Percentiles rank a stretch among this genome's conserved stretches.
Evolutionary conservation across 2,329 filamentous ascomycete species (phyloP).

Genomic region (Colletotrichum tanaceti): DNA sequence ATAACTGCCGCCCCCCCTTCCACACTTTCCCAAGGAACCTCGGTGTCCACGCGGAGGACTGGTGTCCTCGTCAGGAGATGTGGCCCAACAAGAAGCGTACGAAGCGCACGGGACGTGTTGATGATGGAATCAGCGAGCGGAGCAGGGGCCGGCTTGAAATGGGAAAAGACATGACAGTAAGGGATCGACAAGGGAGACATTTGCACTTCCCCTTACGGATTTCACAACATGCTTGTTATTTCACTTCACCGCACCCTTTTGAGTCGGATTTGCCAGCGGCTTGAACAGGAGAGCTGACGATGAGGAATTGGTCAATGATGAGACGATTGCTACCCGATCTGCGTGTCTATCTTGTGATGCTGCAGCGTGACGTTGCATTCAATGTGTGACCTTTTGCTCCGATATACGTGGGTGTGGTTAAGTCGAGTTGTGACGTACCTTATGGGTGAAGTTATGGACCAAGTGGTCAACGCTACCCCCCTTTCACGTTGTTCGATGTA

Average conservation of each 20-base stretch:
- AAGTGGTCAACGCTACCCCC: not conserved
- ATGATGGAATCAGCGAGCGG: slow-evolving; percentile 26
- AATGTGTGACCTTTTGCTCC: not conserved
- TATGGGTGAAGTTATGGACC: not conserved
- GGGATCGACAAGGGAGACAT: slow-evolving; percentile 4
- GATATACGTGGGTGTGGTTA: not conserved
- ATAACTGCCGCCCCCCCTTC: slow-evolving; percentile 21
- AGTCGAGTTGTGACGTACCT: no score
- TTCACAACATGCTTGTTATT: not conserved
- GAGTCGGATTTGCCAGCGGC: slow-evolving; percentile 6
- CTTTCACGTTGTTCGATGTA: no score
- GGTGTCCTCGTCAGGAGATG: not conserved
- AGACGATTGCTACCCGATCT: slow-evolving; percentile 34
- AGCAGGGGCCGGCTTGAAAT: slow-evolving; percentile 15
- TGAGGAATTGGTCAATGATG: slow-evolving; percentile 36
- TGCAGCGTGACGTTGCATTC: not conserved
- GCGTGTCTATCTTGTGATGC: not conserved
- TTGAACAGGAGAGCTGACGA: slow-evolving; percentile 16
- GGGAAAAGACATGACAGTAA: slow-evolving; percentile 9
- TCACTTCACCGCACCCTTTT: not conserved
- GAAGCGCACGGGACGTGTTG: slow-evolving; percentile 20
- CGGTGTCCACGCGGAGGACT: slow-evolving; percentile 1
- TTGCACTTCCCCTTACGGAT: slow-evolving; percentile 10
- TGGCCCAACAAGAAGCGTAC: slow-evolving; percentile 3
- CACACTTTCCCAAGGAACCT: slow-evolving; percentile 5